phyloP scores from a whole-genome alignment of 2,329 filamentous ascomycete genomes.

The Macroventuria anomochaeta region DNA sequence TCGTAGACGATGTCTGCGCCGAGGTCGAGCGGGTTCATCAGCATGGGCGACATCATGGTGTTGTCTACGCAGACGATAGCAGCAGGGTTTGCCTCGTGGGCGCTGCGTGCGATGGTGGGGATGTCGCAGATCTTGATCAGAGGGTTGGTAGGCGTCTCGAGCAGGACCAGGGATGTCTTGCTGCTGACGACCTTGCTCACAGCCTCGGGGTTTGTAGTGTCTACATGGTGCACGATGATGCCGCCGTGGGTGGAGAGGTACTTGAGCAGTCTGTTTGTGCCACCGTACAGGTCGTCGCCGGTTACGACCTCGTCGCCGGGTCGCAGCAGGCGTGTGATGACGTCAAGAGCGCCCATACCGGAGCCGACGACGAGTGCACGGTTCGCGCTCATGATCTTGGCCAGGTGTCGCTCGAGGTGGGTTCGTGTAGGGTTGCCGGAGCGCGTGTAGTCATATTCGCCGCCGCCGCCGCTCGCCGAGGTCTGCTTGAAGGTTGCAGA shows the following conservation, averaged over 20 bases:
- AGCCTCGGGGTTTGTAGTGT: constrained; percentile 80
- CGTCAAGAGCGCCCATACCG: constrained; percentile 96
- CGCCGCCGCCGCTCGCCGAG: constrained; percentile 75
- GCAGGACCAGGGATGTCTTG: constrained; percentile 93
- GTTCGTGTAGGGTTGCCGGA: constrained; percentile 96
- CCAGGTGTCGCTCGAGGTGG: constrained; percentile 93
- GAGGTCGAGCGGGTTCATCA: constrained; percentile 90
- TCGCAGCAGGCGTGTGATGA: constrained; percentile 87
- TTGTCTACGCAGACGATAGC: constrained; percentile 94
- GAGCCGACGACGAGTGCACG: constrained; percentile 92
- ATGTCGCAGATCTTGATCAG: constrained; percentile 98
- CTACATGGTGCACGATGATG: constrained; percentile 94
- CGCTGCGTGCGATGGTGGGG: constrained; percentile 73
- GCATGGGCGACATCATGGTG: constrained; percentile 96
- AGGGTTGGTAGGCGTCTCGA: constrained; percentile 97
- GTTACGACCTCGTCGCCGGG: constrained; percentile 97
- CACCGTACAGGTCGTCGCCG: constrained; percentile 95
- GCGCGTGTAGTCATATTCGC: constrained; percentile 97
- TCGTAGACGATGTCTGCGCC: constrained; percentile 97
- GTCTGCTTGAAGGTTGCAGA: constrained; percentile 97
- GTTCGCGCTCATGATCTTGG: constrained; percentile 97
- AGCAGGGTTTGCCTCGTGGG: constrained; percentile 78
- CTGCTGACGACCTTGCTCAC: constrained; percentile 72
- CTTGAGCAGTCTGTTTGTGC: constrained; percentile 90
- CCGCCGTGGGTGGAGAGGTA: constrained; percentile 88